phyloP scores from a whole-genome alignment of 2,329 filamentous ascomycete species.

The Aspergillus cejpii region DNA sequence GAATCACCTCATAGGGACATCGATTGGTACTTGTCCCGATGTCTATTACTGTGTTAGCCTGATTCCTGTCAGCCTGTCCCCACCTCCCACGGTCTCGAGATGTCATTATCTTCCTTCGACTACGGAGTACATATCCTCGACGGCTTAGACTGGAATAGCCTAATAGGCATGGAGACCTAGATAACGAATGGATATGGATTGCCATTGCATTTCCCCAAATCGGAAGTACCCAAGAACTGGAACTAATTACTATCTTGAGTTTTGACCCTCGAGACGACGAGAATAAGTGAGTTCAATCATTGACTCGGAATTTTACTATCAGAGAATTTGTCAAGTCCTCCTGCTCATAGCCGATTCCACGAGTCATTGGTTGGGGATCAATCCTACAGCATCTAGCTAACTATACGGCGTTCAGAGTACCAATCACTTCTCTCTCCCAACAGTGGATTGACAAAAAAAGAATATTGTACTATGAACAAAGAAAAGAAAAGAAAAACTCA shows the following conservation, averaged over 20 bases:
- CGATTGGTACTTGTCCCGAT: not conserved
- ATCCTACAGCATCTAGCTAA: too few relatives aligned
- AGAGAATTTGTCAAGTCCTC: too few relatives aligned
- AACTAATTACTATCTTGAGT: not conserved
- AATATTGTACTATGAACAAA: not conserved
- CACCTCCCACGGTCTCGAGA: too few relatives aligned
- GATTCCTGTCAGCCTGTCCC: too few relatives aligned
- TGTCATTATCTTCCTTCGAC: too few relatives aligned
- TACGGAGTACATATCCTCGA: not conserved
- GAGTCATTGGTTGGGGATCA: too few relatives aligned
- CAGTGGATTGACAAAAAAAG: not conserved
- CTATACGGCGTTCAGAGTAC: too few relatives aligned
- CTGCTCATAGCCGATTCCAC: too few relatives aligned
- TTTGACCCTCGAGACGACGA: too few relatives aligned
- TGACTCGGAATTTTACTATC: too few relatives aligned
- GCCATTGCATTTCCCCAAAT: constrained; percentile 13
- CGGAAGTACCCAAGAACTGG: not conserved
- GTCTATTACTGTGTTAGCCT: not conserved
- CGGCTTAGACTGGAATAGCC: not conserved
- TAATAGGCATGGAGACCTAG: too few relatives aligned
- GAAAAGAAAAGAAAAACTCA: not conserved
- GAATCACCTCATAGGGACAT: not conserved
- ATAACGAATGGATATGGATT: not conserved
- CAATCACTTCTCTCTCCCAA: not conserved
- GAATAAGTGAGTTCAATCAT: too few relatives aligned